phyloP scores from a whole-genome alignment of 805 yeast species.

The Cyberlindnera maclurae region DNA sequence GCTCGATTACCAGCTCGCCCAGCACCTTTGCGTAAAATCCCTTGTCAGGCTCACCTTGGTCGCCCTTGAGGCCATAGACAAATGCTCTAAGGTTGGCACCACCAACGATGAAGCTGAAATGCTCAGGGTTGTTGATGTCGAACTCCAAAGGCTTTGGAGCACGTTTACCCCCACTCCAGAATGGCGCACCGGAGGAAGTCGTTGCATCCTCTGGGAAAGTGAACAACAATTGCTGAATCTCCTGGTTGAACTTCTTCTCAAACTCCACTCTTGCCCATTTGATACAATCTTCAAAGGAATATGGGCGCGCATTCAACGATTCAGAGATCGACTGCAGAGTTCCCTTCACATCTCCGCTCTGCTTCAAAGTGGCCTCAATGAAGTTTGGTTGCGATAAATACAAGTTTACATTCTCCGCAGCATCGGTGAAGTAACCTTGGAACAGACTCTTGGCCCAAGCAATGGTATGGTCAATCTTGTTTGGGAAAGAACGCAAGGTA shows the following conservation, averaged over 20 bases:
- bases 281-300: constrained; percentile 87
- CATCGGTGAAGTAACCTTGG: constrained; percentile 83
- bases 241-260: constrained; percentile 77
- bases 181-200: constrained; percentile 85
- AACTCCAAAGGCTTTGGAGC: constrained; percentile 85
- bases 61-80: constrained; percentile 85
- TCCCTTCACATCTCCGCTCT: constrained; percentile 85
- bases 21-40: constrained; percentile 48
- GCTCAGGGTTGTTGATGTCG: constrained; percentile 69
- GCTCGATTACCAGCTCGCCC: constrained; percentile 41
- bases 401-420: constrained; percentile 90
- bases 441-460: constrained; percentile 98
- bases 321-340: constrained; percentile 74
- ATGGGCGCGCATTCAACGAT: constrained; percentile 75
- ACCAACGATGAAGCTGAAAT: constrained; percentile 74
- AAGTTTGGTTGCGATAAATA: constrained; percentile 88
- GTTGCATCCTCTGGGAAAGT: constrained; percentile 94
- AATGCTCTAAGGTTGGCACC: constrained; percentile 90
- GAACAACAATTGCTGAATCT: constrained; percentile 81
- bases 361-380: constrained; percentile 86
- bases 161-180: constrained; percentile 97
- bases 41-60: constrained; percentile 42
- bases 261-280: constrained; percentile 92
- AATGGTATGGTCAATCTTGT: constrained; percentile 96
- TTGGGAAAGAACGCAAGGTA: constrained; percentile 95